A percentile compares a stretch with the other conserved stretches of the same genome.
phyloP scores from a whole-genome alignment of 306 rosid species.

The Citrullus mucosospermus region DNA sequence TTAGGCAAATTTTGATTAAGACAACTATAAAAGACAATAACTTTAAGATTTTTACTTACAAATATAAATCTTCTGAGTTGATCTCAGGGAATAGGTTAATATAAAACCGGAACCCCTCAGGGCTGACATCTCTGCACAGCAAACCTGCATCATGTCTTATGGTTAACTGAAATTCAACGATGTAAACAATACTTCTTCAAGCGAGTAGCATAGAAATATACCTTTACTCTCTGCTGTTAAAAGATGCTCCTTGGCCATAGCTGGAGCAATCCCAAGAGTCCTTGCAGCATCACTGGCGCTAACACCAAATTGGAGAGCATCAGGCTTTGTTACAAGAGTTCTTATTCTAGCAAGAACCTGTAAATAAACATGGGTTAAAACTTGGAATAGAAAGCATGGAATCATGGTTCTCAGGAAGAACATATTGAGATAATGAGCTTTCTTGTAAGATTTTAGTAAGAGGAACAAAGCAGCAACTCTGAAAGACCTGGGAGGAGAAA shows the following conservation, averaged over 20 bases:
- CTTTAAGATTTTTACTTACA: conserved; percentile 45
- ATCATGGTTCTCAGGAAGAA: neutral
- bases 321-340: conserved; percentile 56
- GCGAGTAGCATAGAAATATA: conserved; percentile 7
- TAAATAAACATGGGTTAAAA: neutral
- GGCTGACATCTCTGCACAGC: conserved; percentile 86
- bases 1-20: neutral
- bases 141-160: conserved; percentile 46
- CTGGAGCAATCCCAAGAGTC: conserved; percentile 84
- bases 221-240: conserved; percentile 88
- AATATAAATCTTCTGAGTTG: conserved; percentile 34
- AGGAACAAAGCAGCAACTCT: neutral
- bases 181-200: neutral
- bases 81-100: conserved; percentile 61
- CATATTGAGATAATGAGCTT: neutral
- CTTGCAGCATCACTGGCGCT: conserved; percentile 95
- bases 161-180: conserved; percentile 5
- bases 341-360: conserved; percentile 74
- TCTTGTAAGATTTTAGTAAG: neutral
- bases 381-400: neutral
- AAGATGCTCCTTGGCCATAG: conserved; percentile 98
- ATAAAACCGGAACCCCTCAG: conserved; percentile 86
- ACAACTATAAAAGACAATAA: neutral
- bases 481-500: neutral
- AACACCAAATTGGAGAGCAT: conserved; percentile 66